Percentiles rank a stretch among this genome's conserved stretches.
phyloP scores from a whole-genome alignment of 345 rosid genomes.

The Melaleuca quinquenervia region DNA sequence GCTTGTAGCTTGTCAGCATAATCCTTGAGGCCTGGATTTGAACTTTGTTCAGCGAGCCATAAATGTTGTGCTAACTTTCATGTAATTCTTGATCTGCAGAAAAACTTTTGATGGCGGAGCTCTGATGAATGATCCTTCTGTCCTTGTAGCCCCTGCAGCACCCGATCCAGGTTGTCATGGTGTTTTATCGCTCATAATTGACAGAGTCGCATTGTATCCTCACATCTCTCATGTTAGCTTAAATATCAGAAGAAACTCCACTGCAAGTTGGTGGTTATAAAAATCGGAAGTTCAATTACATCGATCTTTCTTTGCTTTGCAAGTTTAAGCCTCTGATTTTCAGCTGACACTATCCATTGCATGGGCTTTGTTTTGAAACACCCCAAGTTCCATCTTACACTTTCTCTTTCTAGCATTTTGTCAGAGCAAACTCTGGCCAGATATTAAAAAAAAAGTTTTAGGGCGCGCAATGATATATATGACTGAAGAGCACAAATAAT shows the following conservation, averaged over 20 bases:
- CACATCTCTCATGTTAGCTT: background rate
- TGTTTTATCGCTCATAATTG: background rate
- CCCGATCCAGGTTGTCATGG: slow-evolving; percentile 26
- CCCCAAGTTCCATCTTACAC: background rate
- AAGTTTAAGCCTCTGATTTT: background rate
- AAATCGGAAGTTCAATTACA: background rate
- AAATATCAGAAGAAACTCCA: background rate
- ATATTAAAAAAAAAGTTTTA: background rate
- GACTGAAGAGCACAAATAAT: background rate
- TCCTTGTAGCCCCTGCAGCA: slow-evolving; percentile 18
- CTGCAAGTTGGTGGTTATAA: background rate
- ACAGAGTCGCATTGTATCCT: background rate
- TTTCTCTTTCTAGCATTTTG: background rate
- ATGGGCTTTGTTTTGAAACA: background rate
- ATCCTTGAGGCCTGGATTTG: background rate
- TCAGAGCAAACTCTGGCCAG: background rate
- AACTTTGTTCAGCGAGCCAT: background rate
- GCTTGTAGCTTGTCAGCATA: background rate
- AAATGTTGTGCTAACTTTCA: background rate
- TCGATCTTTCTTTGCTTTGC: background rate
- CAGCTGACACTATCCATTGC: background rate
- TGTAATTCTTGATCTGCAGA: slow-evolving; percentile 26
- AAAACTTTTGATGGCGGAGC: slow-evolving; percentile 36
- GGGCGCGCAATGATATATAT: background rate
- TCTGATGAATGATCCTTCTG: slow-evolving; percentile 11